phyloP scores from a whole-genome alignment of 2,329 filamentous ascomycete species.

The Sarocladium strictum region DNA sequence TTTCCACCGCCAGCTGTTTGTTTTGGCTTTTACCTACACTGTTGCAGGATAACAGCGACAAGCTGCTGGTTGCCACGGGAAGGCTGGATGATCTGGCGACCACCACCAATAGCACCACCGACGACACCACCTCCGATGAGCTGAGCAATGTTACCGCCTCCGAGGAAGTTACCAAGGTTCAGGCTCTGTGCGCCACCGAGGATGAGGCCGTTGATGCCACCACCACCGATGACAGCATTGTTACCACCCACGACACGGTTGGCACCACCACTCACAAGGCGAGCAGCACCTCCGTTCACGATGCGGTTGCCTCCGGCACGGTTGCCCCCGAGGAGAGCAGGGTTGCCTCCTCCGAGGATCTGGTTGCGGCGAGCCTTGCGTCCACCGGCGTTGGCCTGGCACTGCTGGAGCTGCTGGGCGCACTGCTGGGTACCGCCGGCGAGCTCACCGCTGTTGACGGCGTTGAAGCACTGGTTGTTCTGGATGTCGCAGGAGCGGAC shows the following conservation, averaged over 20 bases:
- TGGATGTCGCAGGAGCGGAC: constrained; percentile 42
- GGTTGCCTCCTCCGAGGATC: background rate
- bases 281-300: background rate
- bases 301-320: background rate
- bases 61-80: constrained; percentile 1
- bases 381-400: background rate
- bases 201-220: background rate
- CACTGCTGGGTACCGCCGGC: constrained; percentile 1
- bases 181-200: background rate
- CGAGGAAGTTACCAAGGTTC: background rate
- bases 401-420: constrained; percentile 3
- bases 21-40: background rate
- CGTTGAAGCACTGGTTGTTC: constrained; percentile 42
- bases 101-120: background rate
- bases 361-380: background rate
- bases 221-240: background rate
- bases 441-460: constrained; percentile 36
- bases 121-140: constrained; percentile 3
- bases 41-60: background rate
- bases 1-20: background rate
- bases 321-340: background rate
- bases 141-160: background rate
- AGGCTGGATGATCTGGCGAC: background rate
- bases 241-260: background rate
- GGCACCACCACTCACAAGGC: background rate